These are phyloP conservation scores for Starmerella vitae DNA, from an alignment of 805 yeast species.

Conservation along the genomic window DNA sequence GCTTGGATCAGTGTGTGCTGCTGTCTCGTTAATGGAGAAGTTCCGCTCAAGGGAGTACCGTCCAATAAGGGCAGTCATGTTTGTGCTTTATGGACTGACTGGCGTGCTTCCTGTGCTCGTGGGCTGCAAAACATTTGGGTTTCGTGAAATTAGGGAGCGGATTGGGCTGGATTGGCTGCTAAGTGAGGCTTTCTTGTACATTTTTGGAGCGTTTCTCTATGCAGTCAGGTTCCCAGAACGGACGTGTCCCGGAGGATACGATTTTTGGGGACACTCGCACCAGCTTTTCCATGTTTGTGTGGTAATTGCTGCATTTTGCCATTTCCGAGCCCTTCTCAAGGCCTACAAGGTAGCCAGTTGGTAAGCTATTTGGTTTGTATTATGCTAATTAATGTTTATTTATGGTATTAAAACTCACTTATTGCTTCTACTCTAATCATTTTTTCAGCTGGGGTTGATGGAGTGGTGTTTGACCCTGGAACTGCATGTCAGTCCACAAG, in stretches of 20 bases:
- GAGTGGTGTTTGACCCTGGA: no score
- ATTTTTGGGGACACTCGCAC: slow-evolving; percentile 67
- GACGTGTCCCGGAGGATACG: slow-evolving; percentile 47
- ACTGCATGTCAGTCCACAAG: no score
- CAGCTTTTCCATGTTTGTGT: slow-evolving; percentile 72
- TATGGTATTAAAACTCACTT: not conserved
- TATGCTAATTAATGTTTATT: not conserved
- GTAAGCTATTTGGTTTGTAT: not conserved
- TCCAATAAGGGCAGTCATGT: slow-evolving; percentile 62
- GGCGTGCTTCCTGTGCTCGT: slow-evolving; percentile 56
- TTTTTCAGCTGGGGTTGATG: no score
- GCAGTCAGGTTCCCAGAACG: slow-evolving; percentile 72
- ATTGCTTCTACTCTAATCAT: not conserved
- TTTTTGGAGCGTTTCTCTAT: slow-evolving; percentile 65
- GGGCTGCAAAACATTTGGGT: slow-evolving; percentile 41
- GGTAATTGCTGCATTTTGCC: slow-evolving; percentile 61
- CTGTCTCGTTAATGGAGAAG: slow-evolving; percentile 47
- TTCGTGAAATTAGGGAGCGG: slow-evolving; percentile 35
- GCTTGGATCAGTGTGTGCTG: slow-evolving; percentile 50
- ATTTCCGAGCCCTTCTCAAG: slow-evolving; percentile 31
- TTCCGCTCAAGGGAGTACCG: slow-evolving; percentile 65
- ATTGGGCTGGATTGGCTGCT: slow-evolving; percentile 50
- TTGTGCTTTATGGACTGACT: slow-evolving; percentile 66
- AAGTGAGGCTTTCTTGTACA: slow-evolving; percentile 60
- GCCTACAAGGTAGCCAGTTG: slow-evolving; percentile 4